Percentiles rank a stretch among this genome's conserved stretches.
Conservation (phyloP, 1,284 basidiomycete species). For the Austroboletus olivaceoglutinosus region DNA sequence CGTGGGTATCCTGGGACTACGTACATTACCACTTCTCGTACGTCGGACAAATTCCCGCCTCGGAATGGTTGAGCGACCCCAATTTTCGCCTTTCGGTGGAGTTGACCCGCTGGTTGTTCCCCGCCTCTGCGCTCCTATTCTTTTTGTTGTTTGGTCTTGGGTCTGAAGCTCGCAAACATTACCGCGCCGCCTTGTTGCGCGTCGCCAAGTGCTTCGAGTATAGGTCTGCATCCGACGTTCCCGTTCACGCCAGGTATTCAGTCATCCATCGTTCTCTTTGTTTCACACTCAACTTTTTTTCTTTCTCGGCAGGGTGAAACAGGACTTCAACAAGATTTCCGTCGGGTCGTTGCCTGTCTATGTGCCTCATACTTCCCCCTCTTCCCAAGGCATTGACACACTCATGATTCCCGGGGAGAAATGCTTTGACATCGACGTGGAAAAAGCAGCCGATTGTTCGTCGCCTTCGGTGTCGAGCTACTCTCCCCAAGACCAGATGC, state of each 20-base stretch:
- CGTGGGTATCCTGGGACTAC: slow-evolving; percentile 42
- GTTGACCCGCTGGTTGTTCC: slow-evolving; percentile 39
- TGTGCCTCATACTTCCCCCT: slow-evolving; percentile 6
- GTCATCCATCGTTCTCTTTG: background rate
- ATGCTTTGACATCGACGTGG: slow-evolving; percentile 15
- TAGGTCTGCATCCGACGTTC: slow-evolving; percentile 3
- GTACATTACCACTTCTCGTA: slow-evolving; percentile 41
- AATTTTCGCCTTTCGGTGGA: slow-evolving; percentile 21
- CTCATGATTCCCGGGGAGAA: background rate
- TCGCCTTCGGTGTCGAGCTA: slow-evolving; percentile 18
- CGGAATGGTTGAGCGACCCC: slow-evolving; percentile 24
- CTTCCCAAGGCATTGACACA: background rate
- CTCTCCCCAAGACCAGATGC: slow-evolving; percentile 2
- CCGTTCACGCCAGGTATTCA: slow-evolving; percentile 17
- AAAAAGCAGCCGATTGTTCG: slow-evolving; percentile 14
- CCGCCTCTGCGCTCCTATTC: slow-evolving; percentile 39
- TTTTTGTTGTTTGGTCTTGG: slow-evolving; percentile 45
- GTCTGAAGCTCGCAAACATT: slow-evolving; percentile 38
- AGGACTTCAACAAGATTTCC: slow-evolving; percentile 9
- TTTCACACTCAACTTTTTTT: background rate
- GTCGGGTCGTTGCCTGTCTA: slow-evolving; percentile 24
- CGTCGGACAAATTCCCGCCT: slow-evolving; percentile 33
- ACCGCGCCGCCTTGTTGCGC: slow-evolving; percentile 15
- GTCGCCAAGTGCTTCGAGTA: slow-evolving; percentile 17
- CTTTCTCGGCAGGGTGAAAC: slow-evolving; percentile 9